These are phyloP conservation scores for Calocybe indica DNA, from an alignment of 768 basidiomycete genomes.

Conservation along the genomic window DNA sequence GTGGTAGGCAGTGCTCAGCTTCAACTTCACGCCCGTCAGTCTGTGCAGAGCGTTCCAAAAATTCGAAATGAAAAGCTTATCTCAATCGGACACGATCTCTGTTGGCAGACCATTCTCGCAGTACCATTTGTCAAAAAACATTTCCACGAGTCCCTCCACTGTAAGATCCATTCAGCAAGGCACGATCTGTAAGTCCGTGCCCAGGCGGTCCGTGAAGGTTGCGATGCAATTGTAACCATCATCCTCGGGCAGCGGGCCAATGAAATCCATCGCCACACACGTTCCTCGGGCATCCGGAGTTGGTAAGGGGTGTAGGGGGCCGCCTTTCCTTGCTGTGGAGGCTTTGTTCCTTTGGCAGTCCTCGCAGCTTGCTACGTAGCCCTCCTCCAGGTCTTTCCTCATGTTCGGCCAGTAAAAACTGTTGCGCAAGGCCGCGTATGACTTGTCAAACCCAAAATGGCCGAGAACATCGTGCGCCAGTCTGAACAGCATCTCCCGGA, in stretches of 20 bases:
- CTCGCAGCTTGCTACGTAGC: too few species aligned
- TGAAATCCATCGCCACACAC: conserved; percentile 20
- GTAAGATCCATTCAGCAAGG: conserved; percentile 7
- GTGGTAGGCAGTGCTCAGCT: conserved; percentile 21
- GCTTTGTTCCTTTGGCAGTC: too few species aligned
- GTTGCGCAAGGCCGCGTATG: too few species aligned
- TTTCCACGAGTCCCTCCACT: conserved; percentile 10
- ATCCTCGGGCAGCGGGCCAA: conserved; percentile 15
- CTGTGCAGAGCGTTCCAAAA: conserved; percentile 9
- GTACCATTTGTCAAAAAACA: conserved; percentile 14
- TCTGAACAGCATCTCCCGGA: too few species aligned
- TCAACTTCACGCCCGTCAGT: conserved; percentile 10
- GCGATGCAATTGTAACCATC: conserved; percentile 13
- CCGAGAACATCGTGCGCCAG: too few species aligned
- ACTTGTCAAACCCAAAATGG: too few species aligned
- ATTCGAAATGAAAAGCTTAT: conserved; percentile 8
- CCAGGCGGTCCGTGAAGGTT: conserved; percentile 10
- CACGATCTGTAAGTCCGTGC: conserved; percentile 7
- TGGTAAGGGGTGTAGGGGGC: too few species aligned
- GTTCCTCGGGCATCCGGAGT: too few species aligned
- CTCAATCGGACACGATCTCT: conserved; percentile 13
- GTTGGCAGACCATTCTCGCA: conserved; percentile 27
- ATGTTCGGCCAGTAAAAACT: too few species aligned
- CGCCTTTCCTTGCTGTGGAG: too few species aligned
- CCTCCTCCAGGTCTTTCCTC: not conserved